Base-by-base conservation (phyloP, 1,139 yeast species). In the Geotrichum siamense region DNA sequence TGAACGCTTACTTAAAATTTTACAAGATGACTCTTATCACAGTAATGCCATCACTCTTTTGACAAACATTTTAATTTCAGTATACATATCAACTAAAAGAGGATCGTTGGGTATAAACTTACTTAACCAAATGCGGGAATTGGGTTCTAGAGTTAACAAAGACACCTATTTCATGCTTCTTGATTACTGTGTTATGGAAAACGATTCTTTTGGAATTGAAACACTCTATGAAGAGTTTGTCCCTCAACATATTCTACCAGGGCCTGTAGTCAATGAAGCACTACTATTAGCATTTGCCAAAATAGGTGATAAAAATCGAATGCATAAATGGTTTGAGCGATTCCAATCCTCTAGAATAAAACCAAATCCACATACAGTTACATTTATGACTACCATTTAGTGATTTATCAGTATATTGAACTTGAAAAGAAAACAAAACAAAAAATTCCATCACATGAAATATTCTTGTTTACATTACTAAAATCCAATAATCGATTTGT, bases 101-200 rank as follows among this genome's bases (percentile, higher is more conserved):
- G n/a, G 22, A 13, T 28, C 37, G 10, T 30, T 33, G n/a, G 42
- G 25, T 5, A 17, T 33, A 5, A 29, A 34, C 27, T 6, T 43
- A 4, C 55, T 54, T 43, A 48, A 37, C 9, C 38, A 38, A 22
- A 10, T 43, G 19, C 26, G 53, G 13, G 46, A 48, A 10, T 41
- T 43, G 16, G 48, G 40, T 17, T 37, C 21, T 8, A 21, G n/a
- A 4, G 34, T 51, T 23, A 55, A 60, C 35, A 54, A 57, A 20
- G 63, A 59, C 38, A 53, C 63, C 9, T 47, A 55, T 28, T 36
- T 52, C 19, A 22, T 48, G 29, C 43, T 55, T 9, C 37, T 56
- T 23, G 48, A 46, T n/a, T 39, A 16, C 13, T 27, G 20, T n/a
- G 28, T 20, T 6, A 9, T 13, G 4, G 21, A 27, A 6, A 35